A percentile compares a stretch with the other conserved stretches of the same genome.
phyloP scores from a whole-genome alignment of 352 stramenopile genomes.

The Phytophthora palmivora region DNA sequence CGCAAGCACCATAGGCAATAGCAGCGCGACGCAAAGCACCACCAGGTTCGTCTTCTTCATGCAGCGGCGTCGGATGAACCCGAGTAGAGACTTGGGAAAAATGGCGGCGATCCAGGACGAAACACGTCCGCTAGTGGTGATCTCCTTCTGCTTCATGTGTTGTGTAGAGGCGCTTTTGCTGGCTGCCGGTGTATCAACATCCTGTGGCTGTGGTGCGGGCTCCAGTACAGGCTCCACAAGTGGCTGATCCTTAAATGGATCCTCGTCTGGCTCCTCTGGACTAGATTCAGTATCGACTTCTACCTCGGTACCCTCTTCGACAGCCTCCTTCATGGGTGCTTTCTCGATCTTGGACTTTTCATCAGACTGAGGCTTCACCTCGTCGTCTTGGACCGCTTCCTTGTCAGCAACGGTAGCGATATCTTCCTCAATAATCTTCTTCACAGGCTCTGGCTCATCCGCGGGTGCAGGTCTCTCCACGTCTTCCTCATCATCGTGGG shows the following conservation, averaged over 20 bases:
- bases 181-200: not conserved
- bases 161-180: conserved; percentile 3
- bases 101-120: conserved; percentile 33
- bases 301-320: no score
- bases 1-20: conserved; percentile 43
- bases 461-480: conserved; percentile 2
- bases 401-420: not conserved
- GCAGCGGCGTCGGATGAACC: conserved; percentile 42
- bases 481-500: conserved; percentile 12
- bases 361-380: not conserved
- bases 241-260: not conserved
- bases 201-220: conserved; percentile 2
- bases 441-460: conserved; percentile 3
- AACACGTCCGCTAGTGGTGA: conserved; percentile 6
- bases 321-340: conserved; percentile 1
- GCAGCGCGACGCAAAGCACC: conserved; percentile 45
- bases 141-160: conserved; percentile 9
- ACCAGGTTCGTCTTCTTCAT: conserved; percentile 50
- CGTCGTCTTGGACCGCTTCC: conserved; percentile 7
- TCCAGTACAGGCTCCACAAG: conserved; percentile 20
- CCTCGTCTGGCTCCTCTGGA: conserved; percentile 2
- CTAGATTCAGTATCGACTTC: not conserved
- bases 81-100: conserved; percentile 39
- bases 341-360: conserved; percentile 7
- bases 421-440: no score